Base-by-base conservation (phyloP, 208 protist genomes). In the Crithidia thermophila region DNA sequence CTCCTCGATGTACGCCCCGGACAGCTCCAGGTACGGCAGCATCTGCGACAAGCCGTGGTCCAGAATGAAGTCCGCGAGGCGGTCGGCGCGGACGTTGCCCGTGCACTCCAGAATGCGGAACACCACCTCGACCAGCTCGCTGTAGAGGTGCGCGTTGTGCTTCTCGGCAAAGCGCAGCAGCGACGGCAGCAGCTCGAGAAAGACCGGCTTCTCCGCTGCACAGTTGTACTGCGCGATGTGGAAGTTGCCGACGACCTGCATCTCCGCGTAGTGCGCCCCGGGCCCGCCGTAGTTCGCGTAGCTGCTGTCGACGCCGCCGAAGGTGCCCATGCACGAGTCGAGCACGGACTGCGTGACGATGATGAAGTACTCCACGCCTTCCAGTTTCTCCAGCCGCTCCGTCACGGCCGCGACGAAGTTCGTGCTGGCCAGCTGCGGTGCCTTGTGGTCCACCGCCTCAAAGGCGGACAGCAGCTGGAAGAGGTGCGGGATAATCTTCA, bases 381-480 rank as follows among this genome's bases (percentile, higher is more conserved):
- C 73, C 36, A 91, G 25, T 21, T 43, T 72, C 13, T 34, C 27
- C 33, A 95, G 51, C 28, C 56, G 62, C 34, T 75, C 71, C 59
- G 70, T 67, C 34, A 93, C 72, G 4, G 63, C 66, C 4, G 81
- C 53, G 0, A 86, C 40, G 46, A 93, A 85, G 40, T 71, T 61
- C 21, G 87, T 90, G 23, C 82, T 67, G 4, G 56, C 25, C 21
- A 95, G 83, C 40, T 79, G 62, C 53, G 90, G 79, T 18, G 76
- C 60, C 28, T 52, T 67, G 11, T 81, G 74, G 34, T 91, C 77
- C 11, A 78, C 71, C 11, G 83, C 78, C 71, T 95, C 87, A 34
- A 88, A 87, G 9, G 81, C 62, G 18, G 79, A 89, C 45, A 95
- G 79, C 53, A 93, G 87, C 27, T 79, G 73, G 46, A 95, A 95